Evolutionary conservation across 768 basidiomycete species (phyloP), one percentile per base, ranked within the genome.

Genomic region (Inosperma sp.): DNA sequence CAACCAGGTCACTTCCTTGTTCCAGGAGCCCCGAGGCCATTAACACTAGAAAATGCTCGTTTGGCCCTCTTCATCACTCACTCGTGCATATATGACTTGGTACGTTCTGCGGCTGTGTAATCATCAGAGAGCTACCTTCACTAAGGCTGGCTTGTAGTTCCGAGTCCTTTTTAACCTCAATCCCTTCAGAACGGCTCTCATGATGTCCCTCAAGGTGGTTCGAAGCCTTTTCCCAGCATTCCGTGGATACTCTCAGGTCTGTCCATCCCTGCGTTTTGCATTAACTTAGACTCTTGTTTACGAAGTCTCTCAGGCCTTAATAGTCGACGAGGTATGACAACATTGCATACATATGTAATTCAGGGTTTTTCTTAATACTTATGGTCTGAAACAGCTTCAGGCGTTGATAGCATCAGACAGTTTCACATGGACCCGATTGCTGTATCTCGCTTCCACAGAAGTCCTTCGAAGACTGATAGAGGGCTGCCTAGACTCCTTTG

Each of bases 271-370:
- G n/a, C n/a, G n/a, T n/a, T n/a, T n/a, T n/a, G n/a, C n/a, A n/a
- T n/a, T n/a, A n/a, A n/a, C n/a, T n/a, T n/a, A n/a, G n/a, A n/a
- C n/a, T n/a, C n/a, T n/a, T n/a, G n/a, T n/a, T n/a, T n/a, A n/a
- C n/a, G n/a, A n/a, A n/a, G n/a, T n/a, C n/a, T n/a, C n/a, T n/a
- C n/a, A n/a, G n/a, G 87, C 87, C 46, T 68, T 88, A 65, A 86
- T 91, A 57, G 81, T 91, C 56, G 84, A 91, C 67, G 86, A 91
- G 79, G 88, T 84, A 49, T 23, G 82, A 65, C n/a, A n/a, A n/a
- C n/a, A 46, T 17, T 47, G 44, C n/a, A 23, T 16, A 41, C 48
- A 31, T 37, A 48, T 56, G 54, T 48, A n/a, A n/a, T 56, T 42
- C 53, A 26, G 45, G 27, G 43, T 57, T 43, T 21, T 43, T 47